Conservation (phyloP, 2,329 filamentous ascomycete genomes). For the Teratosphaeria pseudoeucalypti region DNA sequence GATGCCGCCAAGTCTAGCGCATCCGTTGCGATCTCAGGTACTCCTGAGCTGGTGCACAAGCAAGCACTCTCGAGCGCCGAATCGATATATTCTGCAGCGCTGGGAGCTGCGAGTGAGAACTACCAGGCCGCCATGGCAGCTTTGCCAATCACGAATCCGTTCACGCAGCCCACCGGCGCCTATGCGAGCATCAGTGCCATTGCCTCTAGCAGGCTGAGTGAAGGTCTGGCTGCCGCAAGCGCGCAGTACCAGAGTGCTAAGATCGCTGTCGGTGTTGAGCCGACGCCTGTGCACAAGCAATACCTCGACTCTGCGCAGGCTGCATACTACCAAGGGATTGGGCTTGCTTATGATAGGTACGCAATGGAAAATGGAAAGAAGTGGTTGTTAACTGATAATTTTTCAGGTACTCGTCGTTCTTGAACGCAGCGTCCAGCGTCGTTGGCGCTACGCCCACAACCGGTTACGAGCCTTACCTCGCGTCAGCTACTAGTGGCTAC, state of each 20-base stretch:
- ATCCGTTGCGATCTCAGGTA: conserved; percentile 57
- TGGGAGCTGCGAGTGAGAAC: conserved; percentile 42
- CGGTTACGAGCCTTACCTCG: not conserved
- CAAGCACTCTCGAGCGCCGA: conserved; percentile 60
- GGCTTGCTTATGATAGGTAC: conserved; percentile 68
- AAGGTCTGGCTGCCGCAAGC: conserved; percentile 61
- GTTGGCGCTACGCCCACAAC: conserved; percentile 58
- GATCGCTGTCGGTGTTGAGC: conserved; percentile 49
- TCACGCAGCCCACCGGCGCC: conserved; percentile 30
- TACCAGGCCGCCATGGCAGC: conserved; percentile 3
- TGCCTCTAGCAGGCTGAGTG: conserved; percentile 58
- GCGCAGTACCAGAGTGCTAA: conserved; percentile 61
- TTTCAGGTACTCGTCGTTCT: conserved; percentile 47
- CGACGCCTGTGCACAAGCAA: conserved; percentile 44
- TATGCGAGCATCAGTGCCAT: conserved; percentile 53
- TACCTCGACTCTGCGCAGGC: conserved; percentile 50
- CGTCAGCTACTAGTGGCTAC: conserved; percentile 35
- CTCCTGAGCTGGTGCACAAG: conserved; percentile 58
- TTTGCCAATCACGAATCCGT: not conserved
- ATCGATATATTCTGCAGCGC: conserved; percentile 55
- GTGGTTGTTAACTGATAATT: not conserved
- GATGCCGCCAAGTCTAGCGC: conserved; percentile 56
- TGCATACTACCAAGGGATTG: conserved; percentile 69
- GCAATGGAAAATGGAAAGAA: not conserved
- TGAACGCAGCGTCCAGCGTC: conserved; percentile 60